Evolutionary conservation across 1,284 basidiomycete genomes (phyloP).

Genomic region (Ceratobasidium sp.): DNA sequence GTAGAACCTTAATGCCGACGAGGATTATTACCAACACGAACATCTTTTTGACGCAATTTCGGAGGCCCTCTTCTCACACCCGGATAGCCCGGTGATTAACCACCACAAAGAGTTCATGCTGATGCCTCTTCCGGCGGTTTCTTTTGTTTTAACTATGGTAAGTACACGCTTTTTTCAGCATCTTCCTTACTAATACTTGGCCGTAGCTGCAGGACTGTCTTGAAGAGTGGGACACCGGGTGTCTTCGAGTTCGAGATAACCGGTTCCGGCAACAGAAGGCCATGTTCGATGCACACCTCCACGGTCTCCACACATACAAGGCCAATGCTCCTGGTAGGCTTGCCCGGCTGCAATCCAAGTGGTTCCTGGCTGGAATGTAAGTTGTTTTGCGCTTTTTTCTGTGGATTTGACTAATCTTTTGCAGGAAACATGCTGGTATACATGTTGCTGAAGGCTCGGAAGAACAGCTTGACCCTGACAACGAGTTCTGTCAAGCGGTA

Average conservation of each 20-base stretch:
- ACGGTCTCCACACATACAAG: not conserved
- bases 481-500: not conserved
- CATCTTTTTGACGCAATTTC: no score
- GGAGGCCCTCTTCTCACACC: no score
- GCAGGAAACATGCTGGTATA: not conserved
- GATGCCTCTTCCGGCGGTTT: not conserved
- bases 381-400: not conserved
- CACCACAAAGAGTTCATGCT: no score
- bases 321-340: not conserved
- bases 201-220: not conserved
- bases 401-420: not conserved
- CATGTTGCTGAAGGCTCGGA: not conserved
- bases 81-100: no score
- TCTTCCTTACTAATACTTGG: not conserved
- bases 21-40: no score
- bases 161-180: not conserved
- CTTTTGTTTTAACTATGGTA: slow-evolving; percentile 1
- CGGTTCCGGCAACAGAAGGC: not conserved
- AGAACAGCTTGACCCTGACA: no score
- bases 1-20: no score
- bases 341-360: not conserved
- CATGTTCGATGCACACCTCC: not conserved
- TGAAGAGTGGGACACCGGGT: slow-evolving; percentile 11
- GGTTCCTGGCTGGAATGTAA: slow-evolving; percentile 4
- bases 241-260: not conserved